These are phyloP conservation scores for Teratosphaeria epicoccoides DNA, from an alignment of 2,329 filamentous ascomycete genomes.

Conservation along the genomic window DNA sequence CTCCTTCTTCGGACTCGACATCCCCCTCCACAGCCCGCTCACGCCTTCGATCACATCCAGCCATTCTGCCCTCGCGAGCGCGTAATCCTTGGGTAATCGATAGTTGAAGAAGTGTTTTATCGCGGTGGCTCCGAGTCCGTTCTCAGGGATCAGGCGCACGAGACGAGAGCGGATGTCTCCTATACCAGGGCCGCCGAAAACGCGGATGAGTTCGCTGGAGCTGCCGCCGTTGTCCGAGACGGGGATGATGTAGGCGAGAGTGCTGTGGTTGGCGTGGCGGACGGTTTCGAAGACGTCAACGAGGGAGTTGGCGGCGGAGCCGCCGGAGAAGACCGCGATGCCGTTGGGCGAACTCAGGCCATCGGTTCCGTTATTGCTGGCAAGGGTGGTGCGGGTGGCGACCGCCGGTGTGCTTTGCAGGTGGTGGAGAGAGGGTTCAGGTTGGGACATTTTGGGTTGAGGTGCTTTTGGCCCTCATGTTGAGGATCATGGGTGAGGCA, in stretches of 20 bases:
- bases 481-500: not conserved
- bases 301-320: constrained; percentile 86
- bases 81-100: constrained; percentile 55
- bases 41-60: constrained; percentile 77
- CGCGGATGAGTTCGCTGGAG: constrained; percentile 83
- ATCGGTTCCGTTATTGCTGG: constrained; percentile 9
- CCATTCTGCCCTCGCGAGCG: constrained; percentile 66
- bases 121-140: constrained; percentile 53
- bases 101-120: constrained; percentile 83
- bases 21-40: constrained; percentile 58
- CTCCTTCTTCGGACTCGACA: constrained; percentile 41
- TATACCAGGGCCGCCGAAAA: constrained; percentile 88
- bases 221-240: constrained; percentile 95
- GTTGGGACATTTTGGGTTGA: not conserved
- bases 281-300: constrained; percentile 74
- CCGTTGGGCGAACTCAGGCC: too few species aligned
- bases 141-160: constrained; percentile 75
- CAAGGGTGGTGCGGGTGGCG: constrained; percentile 8
- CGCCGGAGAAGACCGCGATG: constrained; percentile 81
- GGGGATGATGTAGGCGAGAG: constrained; percentile 77
- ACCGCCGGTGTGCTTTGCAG: not conserved
- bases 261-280: constrained; percentile 51
- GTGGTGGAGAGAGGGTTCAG: not conserved
- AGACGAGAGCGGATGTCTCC: constrained; percentile 63
- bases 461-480: not conserved